Evolutionary conservation across 2,329 filamentous ascomycete genomes (phyloP).

Genomic region (Trichoderma pleuroti): DNA sequence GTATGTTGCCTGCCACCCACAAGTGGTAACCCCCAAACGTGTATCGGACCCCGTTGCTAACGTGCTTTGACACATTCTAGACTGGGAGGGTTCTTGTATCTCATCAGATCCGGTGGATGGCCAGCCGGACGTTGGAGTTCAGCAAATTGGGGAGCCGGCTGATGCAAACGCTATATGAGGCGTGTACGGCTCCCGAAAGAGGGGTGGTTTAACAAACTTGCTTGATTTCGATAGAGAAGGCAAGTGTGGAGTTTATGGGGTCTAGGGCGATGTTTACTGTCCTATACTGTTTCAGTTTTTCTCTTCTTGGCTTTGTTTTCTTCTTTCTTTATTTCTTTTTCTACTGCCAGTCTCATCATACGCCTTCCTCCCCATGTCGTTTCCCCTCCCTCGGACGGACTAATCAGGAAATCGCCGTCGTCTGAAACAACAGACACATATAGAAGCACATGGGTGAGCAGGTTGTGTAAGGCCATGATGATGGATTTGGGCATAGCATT

Average conservation of each 20-base stretch:
- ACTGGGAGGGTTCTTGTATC: conserved; percentile 53
- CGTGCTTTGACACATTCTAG: conserved; percentile 32
- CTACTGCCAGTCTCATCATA: neutral
- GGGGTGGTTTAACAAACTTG: neutral
- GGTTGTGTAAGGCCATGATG: neutral
- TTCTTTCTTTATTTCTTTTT: neutral
- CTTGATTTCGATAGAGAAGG: neutral
- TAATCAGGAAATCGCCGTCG: neutral
- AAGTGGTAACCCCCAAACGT: neutral
- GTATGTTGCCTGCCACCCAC: conserved; percentile 41
- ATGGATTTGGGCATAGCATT: conserved; percentile 26
- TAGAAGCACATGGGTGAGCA: neutral
- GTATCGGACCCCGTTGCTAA: neutral
- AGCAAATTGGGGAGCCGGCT: conserved; percentile 40
- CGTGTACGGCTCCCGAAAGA: neutral
- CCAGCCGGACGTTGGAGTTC: conserved; percentile 45
- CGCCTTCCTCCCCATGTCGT: neutral
- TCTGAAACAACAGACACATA: neutral
- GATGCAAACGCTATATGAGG: conserved; percentile 32
- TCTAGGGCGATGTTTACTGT: neutral
- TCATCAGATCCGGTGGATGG: conserved; percentile 55
- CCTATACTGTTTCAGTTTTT: neutral
- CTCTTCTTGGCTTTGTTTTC: neutral
- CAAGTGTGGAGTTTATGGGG: neutral
- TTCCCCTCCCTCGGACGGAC: neutral